Base-by-base conservation (phyloP, 306 rosid genomes). In the Pterocarpus macrocarpus region DNA sequence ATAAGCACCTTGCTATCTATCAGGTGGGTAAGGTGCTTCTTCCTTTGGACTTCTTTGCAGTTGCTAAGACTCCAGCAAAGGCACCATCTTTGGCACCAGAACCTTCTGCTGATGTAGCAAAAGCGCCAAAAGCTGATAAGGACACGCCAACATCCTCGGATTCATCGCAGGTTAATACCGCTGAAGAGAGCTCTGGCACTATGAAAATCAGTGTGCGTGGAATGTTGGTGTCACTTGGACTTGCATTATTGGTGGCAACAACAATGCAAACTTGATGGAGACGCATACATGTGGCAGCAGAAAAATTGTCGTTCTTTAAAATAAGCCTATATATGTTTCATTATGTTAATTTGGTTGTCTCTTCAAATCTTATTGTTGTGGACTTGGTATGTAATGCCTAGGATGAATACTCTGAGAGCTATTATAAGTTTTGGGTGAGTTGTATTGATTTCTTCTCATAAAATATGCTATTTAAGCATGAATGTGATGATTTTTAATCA, bases 1-100 rank as follows among this genome's bases (percentile, higher is more conserved):
- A 92, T 63, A 86, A 82, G 30, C 92, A 64, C 69, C 91, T 92
- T 15, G 97, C 91, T 34, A 79, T 92, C 66, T 92, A 92, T 4
- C 87, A 92, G 68, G 80, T 88, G 17, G 94, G 82, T 1, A 87
- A 81, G 57, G 94, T 88, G 22, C 86, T 92, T 72, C 84, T 85
- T 63, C 94, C 97, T 6, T 57, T 52, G 7, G 91, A 87, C 1
- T 83, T 92, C 80, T 87, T 88, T 33, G 6, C 78, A 0, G 85
- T 82, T 30, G 78, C 93, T 1, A 76, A 78, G 43, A 85, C 82
- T 1, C 94, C 92, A 0, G 82, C 88, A 1, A 86, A 82, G 3
- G 74, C 77, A 1, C 90, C 91, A 0, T 64, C 88, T 17, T 41
- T 72, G 5, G 80, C 86, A 0, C 89, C 87, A 1, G 83, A 76